phyloP scores from a whole-genome alignment of 345 rosid species.

The Acer yangbiense region DNA sequence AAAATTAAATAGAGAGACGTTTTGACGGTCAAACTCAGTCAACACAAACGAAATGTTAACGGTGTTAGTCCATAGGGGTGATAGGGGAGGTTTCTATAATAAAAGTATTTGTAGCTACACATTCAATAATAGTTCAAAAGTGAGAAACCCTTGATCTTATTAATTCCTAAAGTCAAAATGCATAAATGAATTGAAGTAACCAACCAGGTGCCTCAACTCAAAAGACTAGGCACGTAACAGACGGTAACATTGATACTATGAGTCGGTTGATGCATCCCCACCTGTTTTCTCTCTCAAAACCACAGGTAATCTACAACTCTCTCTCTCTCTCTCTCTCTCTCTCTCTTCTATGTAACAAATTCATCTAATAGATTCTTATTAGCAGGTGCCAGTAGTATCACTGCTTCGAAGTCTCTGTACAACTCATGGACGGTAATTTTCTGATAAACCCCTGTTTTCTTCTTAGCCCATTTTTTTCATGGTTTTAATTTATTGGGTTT shows the following conservation, averaged over 20 bases:
- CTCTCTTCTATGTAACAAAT: not conserved
- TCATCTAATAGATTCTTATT: not conserved
- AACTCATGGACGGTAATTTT: slow-evolving; percentile 58
- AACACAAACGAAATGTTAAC: no score
- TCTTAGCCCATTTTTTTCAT: not conserved
- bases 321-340: slow-evolving; percentile 9
- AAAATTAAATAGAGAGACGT: no score
- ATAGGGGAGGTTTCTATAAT: no score
- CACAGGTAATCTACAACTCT: slow-evolving; percentile 16
- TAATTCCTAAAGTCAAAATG: no score
- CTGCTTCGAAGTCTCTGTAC: slow-evolving; percentile 29
- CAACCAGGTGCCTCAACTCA: no score
- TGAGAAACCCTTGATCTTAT: no score
- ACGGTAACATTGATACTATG: not conserved
- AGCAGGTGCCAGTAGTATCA: slow-evolving; percentile 46
- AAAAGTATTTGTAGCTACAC: no score
- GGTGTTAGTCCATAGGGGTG: no score
- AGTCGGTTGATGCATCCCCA: slow-evolving; percentile 16
- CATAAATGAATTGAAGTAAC: no score
- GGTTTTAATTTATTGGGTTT: not conserved
- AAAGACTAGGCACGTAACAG: no score
- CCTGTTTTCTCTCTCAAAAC: slow-evolving; percentile 8
- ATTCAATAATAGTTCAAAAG: no score
- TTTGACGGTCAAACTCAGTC: no score
- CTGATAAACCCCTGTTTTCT: not conserved